Evolutionary conservation across 345 rosid genomes (phyloP).

Genomic region (Boechera divaricarpa): DNA sequence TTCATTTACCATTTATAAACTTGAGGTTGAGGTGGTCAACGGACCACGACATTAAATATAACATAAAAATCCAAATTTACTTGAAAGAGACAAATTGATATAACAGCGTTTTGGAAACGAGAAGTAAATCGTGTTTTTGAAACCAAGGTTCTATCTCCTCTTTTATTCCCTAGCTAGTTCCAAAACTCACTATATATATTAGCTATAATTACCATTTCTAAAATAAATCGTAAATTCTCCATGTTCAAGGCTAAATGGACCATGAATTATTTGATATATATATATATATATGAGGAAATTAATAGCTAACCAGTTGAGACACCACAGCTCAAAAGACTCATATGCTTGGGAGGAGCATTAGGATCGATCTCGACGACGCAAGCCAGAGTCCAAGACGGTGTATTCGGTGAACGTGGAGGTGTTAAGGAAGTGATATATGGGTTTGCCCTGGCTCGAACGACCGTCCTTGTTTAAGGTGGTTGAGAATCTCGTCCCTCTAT

Average conservation of each 20-base stretch:
- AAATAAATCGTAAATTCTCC: too few relatives aligned
- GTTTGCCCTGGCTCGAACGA: conserved; percentile 44
- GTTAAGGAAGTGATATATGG: conserved; percentile 62
- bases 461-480: conserved; percentile 50
- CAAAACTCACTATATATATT: neutral
- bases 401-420: conserved; percentile 74
- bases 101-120: neutral
- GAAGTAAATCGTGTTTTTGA: conserved; percentile 10
- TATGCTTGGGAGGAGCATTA: conserved; percentile 55
- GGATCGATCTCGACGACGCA: conserved; percentile 60
- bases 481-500: conserved; percentile 63
- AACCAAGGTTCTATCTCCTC: conserved; percentile 10
- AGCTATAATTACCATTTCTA: neutral
- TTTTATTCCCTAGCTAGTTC: conserved; percentile 11
- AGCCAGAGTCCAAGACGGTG: conserved; percentile 64
- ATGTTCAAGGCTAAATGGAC: neutral
- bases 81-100: conserved; percentile 8
- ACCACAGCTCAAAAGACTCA: conserved; percentile 73
- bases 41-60: neutral
- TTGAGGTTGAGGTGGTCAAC: neutral
- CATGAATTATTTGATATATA: neutral
- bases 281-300: neutral
- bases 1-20: neutral
- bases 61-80: neutral
- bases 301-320: conserved; percentile 62